Conservation (phyloP, 805 yeast species). For the Jamesozyma hellenica region DNA sequence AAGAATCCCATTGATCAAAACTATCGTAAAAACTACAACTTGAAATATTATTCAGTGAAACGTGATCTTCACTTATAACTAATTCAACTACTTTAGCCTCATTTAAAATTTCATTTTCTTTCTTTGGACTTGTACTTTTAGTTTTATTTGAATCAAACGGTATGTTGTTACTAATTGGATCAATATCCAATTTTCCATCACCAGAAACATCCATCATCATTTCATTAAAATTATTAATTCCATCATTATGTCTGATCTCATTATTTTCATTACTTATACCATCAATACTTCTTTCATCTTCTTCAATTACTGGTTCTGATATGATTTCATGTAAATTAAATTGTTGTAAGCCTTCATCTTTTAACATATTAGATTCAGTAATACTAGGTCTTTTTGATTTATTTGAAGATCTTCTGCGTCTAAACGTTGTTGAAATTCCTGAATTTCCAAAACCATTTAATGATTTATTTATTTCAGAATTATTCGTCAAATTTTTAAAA, state of each 20-base stretch:
- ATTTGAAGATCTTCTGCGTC: constrained; percentile 24
- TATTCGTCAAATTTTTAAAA: background rate
- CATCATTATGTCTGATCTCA: constrained; percentile 2
- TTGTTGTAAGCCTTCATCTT: constrained; percentile 28
- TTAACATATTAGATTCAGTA: constrained; percentile 25
- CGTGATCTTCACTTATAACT: constrained; percentile 24
- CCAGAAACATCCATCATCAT: constrained; percentile 1
- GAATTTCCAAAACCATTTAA: background rate
- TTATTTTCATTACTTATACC: constrained; percentile 9
- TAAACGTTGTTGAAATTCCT: constrained; percentile 3
- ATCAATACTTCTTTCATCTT: no score
- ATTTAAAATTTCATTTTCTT: background rate
- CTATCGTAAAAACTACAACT: constrained; percentile 21
- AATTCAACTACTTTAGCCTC: constrained; percentile 8
- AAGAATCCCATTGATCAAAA: constrained; percentile 15
- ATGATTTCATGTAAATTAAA: constrained; percentile 26
- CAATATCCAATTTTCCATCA: constrained; percentile 3
- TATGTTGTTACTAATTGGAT: constrained; percentile 3
- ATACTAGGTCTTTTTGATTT: constrained; percentile 24
- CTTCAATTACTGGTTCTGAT: constrained; percentile 17
- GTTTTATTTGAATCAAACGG: background rate
- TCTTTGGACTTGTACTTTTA: background rate
- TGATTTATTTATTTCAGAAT: background rate
- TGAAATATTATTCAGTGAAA: constrained; percentile 12
- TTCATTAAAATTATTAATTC: constrained; percentile 2